Evolutionary conservation across 331 rosid genomes (phyloP).

Genomic region (Quercus lobata): DNA sequence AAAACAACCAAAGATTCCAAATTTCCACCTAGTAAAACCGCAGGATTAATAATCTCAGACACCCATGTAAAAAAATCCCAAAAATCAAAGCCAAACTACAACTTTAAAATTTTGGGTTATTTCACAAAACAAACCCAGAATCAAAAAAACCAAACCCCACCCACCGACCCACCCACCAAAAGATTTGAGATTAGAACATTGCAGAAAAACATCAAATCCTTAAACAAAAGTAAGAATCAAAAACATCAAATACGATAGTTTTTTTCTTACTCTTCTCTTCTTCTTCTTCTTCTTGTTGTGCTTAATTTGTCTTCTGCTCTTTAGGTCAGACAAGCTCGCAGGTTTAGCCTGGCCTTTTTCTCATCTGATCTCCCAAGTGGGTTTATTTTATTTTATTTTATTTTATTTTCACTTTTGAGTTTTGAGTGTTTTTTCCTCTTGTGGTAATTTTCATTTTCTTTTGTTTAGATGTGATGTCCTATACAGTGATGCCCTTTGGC

Average conservation of each 20-base stretch:
- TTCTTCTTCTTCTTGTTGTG: neutral
- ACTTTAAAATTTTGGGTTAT: neutral
- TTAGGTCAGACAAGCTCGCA: slow-evolving; percentile 3
- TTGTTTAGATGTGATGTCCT: too few relatives aligned
- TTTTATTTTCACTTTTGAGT: neutral
- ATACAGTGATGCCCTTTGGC: too few relatives aligned
- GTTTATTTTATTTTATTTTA: neutral
- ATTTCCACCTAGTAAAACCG: neutral
- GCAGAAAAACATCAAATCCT: neutral
- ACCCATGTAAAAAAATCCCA: neutral
- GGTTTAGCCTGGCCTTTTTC: neutral
- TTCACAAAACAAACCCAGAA: neutral
- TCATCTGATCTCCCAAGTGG: slow-evolving; percentile 7
- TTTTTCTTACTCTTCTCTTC: neutral
- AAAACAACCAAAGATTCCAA: neutral
- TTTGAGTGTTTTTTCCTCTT: neutral
- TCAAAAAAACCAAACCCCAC: neutral
- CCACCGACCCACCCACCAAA: neutral
- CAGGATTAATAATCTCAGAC: neutral
- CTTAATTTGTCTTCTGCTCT: neutral
- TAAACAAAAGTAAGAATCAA: neutral
- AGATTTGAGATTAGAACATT: neutral
- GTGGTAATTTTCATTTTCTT: too few relatives aligned
- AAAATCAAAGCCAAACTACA: neutral
- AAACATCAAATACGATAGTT: neutral